Evolutionary conservation across 345 rosid species (phyloP).

Genomic region (Camelina neglecta): DNA sequence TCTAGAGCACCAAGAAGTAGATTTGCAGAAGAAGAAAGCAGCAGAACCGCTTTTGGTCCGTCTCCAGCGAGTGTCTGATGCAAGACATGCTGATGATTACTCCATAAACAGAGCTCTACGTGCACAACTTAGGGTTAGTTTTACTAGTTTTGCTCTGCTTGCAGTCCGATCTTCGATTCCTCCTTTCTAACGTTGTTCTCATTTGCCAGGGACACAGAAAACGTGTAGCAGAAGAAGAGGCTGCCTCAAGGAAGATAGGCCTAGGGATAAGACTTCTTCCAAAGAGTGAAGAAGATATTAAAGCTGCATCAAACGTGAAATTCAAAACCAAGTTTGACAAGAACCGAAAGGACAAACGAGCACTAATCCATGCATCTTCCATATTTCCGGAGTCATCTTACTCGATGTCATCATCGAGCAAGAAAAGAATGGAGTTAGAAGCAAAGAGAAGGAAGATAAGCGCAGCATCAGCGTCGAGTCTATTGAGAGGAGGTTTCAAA

Average conservation of each 20-base stretch:
- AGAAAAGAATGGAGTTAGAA: conserved; percentile 68
- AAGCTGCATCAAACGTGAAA: conserved; percentile 63
- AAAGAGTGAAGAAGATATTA: conserved; percentile 59
- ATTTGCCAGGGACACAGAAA: conserved; percentile 68
- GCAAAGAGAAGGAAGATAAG: conserved; percentile 82
- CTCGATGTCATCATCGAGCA: conserved; percentile 47
- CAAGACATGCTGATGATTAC: conserved; percentile 86
- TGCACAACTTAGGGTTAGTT: conserved; percentile 68
- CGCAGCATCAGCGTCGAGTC: conserved; percentile 65
- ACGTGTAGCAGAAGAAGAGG: conserved; percentile 87
- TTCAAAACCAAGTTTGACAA: conserved; percentile 75
- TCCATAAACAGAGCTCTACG: conserved; percentile 82
- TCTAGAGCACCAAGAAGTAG: conserved; percentile 92
- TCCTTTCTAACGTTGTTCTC: conserved; percentile 16
- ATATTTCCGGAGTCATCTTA: conserved; percentile 65
- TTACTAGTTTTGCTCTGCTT: background rate
- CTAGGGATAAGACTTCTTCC: conserved; percentile 83
- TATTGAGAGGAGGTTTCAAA: conserved; percentile 69
- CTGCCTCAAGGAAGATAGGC: conserved; percentile 71
- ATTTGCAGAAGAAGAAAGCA: conserved; percentile 93
- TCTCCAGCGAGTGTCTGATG: conserved; percentile 83
- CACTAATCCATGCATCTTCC: conserved; percentile 67
- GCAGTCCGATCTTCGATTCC: background rate
- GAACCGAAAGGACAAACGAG: conserved; percentile 80
- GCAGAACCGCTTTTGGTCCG: conserved; percentile 88